Conservation (phyloP, 495 filamentous ascomycete genomes). For the Daldinia concentrica region DNA sequence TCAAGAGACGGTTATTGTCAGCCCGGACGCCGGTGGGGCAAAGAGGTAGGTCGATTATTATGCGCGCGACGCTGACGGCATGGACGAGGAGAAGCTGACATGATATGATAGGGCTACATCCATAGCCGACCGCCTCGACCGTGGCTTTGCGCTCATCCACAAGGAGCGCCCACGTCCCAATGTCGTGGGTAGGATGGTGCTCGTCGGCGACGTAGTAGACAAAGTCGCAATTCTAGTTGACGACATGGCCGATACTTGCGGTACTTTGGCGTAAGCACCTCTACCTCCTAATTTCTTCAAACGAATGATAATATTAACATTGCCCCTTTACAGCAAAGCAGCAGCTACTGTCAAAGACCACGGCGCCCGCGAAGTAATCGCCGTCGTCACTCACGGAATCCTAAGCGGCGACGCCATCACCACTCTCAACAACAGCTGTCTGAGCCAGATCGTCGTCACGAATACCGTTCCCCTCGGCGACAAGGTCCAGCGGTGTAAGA, state of each 20-base stretch:
- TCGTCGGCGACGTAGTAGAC: slow-evolving; percentile 70
- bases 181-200: slow-evolving; percentile 95
- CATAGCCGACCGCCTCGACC: slow-evolving; percentile 92
- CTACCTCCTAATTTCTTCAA: neutral
- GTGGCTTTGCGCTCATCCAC: slow-evolving; percentile 98
- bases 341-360: slow-evolving; percentile 91
- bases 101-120: slow-evolving; percentile 76
- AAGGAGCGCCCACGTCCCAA: slow-evolving; percentile 96
- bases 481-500: slow-evolving; percentile 74
- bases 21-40: slow-evolving; percentile 94
- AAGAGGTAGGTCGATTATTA: slow-evolving; percentile 73
- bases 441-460: slow-evolving; percentile 87
- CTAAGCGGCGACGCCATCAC: slow-evolving; percentile 91
- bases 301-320: slow-evolving; percentile 6
- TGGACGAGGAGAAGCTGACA: slow-evolving; percentile 6
- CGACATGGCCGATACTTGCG: slow-evolving; percentile 95
- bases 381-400: slow-evolving; percentile 96
- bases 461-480: slow-evolving; percentile 94
- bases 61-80: neutral
- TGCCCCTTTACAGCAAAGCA: slow-evolving; percentile 66
- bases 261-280: slow-evolving; percentile 52
- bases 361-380: slow-evolving; percentile 86
- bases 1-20: slow-evolving; percentile 91
- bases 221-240: slow-evolving; percentile 80
- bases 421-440: slow-evolving; percentile 81